Percentiles rank a stretch among this genome's conserved stretches.
phyloP scores from a whole-genome alignment of 2,329 filamentous ascomycete species.

The Aspergillus sp. region DNA sequence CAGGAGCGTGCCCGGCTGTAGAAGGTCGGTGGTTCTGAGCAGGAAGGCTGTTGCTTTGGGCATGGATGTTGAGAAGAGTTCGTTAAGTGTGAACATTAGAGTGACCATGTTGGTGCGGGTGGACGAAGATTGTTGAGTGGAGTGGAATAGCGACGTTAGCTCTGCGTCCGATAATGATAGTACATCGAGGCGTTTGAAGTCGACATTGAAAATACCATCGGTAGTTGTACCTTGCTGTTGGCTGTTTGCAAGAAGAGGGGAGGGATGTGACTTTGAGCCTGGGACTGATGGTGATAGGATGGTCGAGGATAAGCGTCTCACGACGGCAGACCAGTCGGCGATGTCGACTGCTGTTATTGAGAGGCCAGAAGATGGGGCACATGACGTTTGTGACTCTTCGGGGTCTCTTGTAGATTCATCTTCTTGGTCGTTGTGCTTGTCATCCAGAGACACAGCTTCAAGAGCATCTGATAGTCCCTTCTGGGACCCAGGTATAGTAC shows the following conservation, averaged over 20 bases:
- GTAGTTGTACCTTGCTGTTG: neutral
- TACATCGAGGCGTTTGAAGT: slow-evolving; percentile 54
- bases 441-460: slow-evolving; percentile 6
- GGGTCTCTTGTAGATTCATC: neutral
- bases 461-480: slow-evolving; percentile 12
- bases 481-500: neutral
- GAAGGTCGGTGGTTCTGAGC: slow-evolving; percentile 61
- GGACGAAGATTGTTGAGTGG: neutral
- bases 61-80: slow-evolving; percentile 80
- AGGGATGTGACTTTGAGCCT: slow-evolving; percentile 26
- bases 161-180: slow-evolving; percentile 42
- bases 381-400: neutral
- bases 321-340: slow-evolving; percentile 71
- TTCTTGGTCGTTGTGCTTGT: neutral
- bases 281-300: slow-evolving; percentile 47
- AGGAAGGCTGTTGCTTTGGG: slow-evolving; percentile 76
- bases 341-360: slow-evolving; percentile 73
- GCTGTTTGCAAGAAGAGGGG: slow-evolving; percentile 26
- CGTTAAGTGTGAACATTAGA: slow-evolving; percentile 91
- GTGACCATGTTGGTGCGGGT: slow-evolving; percentile 61
- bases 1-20: slow-evolving; percentile 64
- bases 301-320: slow-evolving; percentile 57
- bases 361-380: slow-evolving; percentile 16
- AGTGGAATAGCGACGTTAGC: slow-evolving; percentile 37
- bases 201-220: slow-evolving; percentile 27